Percentiles rank a stretch among this genome's conserved stretches.
Evolutionary conservation across 139 green algal species (phyloP).

Genomic region (Spirogloea muscicola): DNA sequence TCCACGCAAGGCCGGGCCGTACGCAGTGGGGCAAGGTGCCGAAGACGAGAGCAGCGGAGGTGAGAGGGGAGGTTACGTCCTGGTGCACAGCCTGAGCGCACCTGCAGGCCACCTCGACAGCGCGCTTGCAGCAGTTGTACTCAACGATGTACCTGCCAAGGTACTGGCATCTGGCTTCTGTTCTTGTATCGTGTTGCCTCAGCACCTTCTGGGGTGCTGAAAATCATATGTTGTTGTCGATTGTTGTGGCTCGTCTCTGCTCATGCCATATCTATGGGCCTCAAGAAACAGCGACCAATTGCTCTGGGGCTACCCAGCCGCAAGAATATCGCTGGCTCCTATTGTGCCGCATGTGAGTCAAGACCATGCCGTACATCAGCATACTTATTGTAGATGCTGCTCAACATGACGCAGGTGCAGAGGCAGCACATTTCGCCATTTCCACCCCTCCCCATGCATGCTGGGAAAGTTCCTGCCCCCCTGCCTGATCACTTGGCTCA

Average conservation of each 20-base stretch:
- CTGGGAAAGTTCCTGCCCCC: neutral
- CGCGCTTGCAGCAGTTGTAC: neutral
- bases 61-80: neutral
- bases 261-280: no score
- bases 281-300: no score
- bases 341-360: no score
- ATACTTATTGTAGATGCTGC: no score
- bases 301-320: no score
- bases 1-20: slow-evolving; percentile 58
- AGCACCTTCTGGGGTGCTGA: no score
- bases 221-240: no score
- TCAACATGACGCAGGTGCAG: no score
- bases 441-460: neutral
- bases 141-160: neutral
- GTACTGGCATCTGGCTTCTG: neutral
- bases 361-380: no score
- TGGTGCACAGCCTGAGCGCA: neutral
- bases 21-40: neutral
- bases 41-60: neutral
- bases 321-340: no score
- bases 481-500: neutral
- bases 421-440: no score
- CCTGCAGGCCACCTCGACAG: neutral
- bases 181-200: neutral
- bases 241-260: no score